A percentile compares a stretch with the other conserved stretches of the same genome.
Conservation (phyloP, 164 flowering plant species). For the Aristolochia fimbriata region DNA sequence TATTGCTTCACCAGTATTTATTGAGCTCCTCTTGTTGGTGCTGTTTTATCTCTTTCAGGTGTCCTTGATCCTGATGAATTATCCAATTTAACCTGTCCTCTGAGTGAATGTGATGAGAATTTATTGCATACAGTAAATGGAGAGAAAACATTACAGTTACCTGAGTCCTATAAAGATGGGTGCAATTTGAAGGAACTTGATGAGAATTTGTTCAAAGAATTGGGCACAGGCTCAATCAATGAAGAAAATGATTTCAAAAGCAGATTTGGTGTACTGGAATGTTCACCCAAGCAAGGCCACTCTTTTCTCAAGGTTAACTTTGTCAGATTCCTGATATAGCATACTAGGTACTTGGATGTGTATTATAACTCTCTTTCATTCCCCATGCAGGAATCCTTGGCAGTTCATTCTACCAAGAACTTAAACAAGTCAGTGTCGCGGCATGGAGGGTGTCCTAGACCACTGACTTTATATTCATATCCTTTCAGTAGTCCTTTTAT, state of each 20-base stretch:
- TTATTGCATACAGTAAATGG: constrained; percentile 31
- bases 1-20: background rate
- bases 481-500: constrained; percentile 26
- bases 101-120: constrained; percentile 17
- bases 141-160: constrained; percentile 15
- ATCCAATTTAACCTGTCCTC: constrained; percentile 46
- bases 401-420: constrained; percentile 26
- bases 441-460: constrained; percentile 37
- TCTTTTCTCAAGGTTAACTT: background rate
- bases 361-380: constrained; percentile 3
- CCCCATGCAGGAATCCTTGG: constrained; percentile 28
- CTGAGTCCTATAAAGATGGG: constrained; percentile 12
- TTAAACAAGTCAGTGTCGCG: constrained; percentile 26
- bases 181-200: constrained; percentile 15
- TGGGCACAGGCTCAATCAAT: constrained; percentile 13
- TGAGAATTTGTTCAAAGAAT: constrained; percentile 22
- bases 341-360: background rate
- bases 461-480: constrained; percentile 54
- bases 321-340: no score
- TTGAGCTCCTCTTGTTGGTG: background rate
- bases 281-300: constrained; percentile 10
- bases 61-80: constrained; percentile 65
- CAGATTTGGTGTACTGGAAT: constrained; percentile 10
- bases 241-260: constrained; percentile 11
- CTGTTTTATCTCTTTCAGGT: constrained; percentile 33